phyloP scores from a whole-genome alignment of 129 eudicot genomes.

The Pittosporum tobira region DNA sequence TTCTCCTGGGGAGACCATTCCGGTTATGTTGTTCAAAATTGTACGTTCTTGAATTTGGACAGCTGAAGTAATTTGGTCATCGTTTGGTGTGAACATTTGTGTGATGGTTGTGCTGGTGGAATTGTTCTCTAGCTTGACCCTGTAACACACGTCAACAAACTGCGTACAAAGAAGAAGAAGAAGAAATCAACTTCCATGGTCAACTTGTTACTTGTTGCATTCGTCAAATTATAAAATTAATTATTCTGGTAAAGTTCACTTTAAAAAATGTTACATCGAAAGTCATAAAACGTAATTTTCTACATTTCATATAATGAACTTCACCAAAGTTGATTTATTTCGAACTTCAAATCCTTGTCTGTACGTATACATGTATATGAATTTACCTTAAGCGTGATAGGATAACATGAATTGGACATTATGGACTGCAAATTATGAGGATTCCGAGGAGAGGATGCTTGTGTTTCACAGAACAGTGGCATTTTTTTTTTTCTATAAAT shows the following conservation, averaged over 20 bases:
- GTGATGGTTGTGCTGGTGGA: slow-evolving; percentile 11
- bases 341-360: too few species aligned
- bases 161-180: slow-evolving; percentile 16
- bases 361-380: not conserved
- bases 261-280: too few species aligned
- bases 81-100: slow-evolving; percentile 15
- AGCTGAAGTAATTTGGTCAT: slow-evolving; percentile 8
- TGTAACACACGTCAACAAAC: slow-evolving; percentile 65
- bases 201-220: too few species aligned
- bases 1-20: slow-evolving; percentile 74
- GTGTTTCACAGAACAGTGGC: slow-evolving; percentile 8
- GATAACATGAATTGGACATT: slow-evolving; percentile 26
- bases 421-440: slow-evolving; percentile 15
- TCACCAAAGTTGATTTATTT: too few species aligned
- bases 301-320: too few species aligned
- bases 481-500: slow-evolving; percentile 8
- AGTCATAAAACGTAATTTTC: too few species aligned
- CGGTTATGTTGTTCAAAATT: slow-evolving; percentile 61
- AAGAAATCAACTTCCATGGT: not conserved
- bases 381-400: slow-evolving; percentile 60
- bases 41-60: slow-evolving; percentile 35
- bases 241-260: too few species aligned
- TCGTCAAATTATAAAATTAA: too few species aligned
- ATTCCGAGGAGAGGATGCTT: slow-evolving; percentile 11
- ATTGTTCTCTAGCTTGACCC: slow-evolving; percentile 33